A percentile compares a stretch with the other conserved stretches of the same genome.
Conservation (phyloP, 768 basidiomycete genomes). For the Amanita polypyramis region DNA sequence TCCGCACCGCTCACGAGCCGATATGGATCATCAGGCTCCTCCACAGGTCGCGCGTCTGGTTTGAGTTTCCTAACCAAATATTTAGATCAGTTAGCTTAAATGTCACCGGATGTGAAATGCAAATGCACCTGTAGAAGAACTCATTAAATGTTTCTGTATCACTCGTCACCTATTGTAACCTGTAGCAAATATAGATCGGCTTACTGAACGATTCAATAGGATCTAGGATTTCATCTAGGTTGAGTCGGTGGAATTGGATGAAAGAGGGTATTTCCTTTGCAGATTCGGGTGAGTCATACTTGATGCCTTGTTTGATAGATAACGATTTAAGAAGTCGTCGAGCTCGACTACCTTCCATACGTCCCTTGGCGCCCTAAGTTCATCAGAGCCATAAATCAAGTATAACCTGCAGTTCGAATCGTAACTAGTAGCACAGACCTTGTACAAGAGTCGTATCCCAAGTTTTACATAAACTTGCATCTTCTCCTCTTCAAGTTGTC, state of each 20-base stretch:
- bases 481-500: constrained; percentile 94
- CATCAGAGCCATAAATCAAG: no score
- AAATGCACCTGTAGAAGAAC: constrained; percentile 67
- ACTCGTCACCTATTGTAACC: neutral
- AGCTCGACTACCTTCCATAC: constrained; percentile 83
- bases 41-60: constrained; percentile 65
- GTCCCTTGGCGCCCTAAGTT: constrained; percentile 56
- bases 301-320: constrained; percentile 88
- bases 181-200: constrained; percentile 17
- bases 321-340: constrained; percentile 79
- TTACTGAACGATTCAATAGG: constrained; percentile 77
- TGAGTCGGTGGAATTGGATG: constrained; percentile 82
- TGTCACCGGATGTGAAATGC: constrained; percentile 2
- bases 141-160: constrained; percentile 79
- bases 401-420: constrained; percentile 14
- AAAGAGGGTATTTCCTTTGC: constrained; percentile 78
- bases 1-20: constrained; percentile 87
- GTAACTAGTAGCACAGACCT: constrained; percentile 25
- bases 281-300: constrained; percentile 84
- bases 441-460: constrained; percentile 89
- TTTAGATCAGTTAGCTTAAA: neutral
- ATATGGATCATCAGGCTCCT: constrained; percentile 60
- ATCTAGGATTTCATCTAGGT: constrained; percentile 73
- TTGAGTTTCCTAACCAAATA: constrained; percentile 66
- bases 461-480: constrained; percentile 91